These are phyloP conservation scores for Candida corydali DNA, from an alignment of 805 yeast species.

Conservation along the genomic window DNA sequence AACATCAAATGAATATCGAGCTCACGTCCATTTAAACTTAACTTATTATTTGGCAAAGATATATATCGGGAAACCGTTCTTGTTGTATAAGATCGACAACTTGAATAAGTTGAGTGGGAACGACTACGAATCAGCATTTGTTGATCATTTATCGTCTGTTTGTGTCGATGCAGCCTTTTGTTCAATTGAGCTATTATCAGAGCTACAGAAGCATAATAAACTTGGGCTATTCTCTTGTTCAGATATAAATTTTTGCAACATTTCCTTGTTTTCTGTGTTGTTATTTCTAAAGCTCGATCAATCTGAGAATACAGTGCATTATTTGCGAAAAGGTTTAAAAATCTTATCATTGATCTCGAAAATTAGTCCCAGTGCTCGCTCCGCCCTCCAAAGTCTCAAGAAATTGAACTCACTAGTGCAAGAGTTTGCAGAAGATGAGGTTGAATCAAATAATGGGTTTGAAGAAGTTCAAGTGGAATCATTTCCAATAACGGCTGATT, in stretches of 20 bases:
- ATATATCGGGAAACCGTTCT: slow-evolving; percentile 15
- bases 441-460: slow-evolving; percentile 5
- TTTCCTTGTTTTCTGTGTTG: slow-evolving; percentile 12
- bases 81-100: slow-evolving; percentile 14
- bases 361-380: slow-evolving; percentile 13
- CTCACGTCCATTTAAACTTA: slow-evolving; percentile 12
- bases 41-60: slow-evolving; percentile 13
- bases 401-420: slow-evolving; percentile 9
- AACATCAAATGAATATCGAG: slow-evolving; percentile 8
- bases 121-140: slow-evolving; percentile 11
- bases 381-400: slow-evolving; percentile 7
- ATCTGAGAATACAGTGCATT: slow-evolving; percentile 12
- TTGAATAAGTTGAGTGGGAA: slow-evolving; percentile 4
- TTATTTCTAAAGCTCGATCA: slow-evolving; percentile 12
- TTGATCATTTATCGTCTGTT: slow-evolving; percentile 13
- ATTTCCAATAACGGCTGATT: slow-evolving; percentile 5
- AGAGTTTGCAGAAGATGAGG: slow-evolving; percentile 9
- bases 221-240: slow-evolving; percentile 14
- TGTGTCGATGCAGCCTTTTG: slow-evolving; percentile 15
- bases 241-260: slow-evolving; percentile 14
- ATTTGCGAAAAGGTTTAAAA: slow-evolving; percentile 12
- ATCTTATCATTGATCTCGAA: slow-evolving; percentile 11
- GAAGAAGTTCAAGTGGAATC: slow-evolving; percentile 8
- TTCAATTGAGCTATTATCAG: slow-evolving; percentile 12
- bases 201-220: slow-evolving; percentile 11